These are phyloP conservation scores for Berkeleyomyces rouxiae DNA, from an alignment of 2,329 filamentous ascomycete species.

Conservation along the genomic window DNA sequence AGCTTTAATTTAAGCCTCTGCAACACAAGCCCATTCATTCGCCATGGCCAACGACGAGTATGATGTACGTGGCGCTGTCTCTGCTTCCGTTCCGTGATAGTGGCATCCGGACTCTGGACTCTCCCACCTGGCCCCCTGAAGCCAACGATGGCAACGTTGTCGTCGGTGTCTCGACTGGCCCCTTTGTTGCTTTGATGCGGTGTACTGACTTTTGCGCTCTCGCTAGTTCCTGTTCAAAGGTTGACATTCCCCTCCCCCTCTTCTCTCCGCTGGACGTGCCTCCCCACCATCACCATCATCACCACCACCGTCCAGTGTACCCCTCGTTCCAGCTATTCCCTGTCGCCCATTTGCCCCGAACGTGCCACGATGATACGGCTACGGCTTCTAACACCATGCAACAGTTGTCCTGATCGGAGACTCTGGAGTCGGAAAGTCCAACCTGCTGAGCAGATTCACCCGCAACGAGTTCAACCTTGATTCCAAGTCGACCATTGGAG, in stretches of 20 bases:
- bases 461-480: conserved; percentile 99
- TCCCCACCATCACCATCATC: not conserved
- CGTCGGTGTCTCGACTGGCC: not conserved
- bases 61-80: conserved; percentile 47
- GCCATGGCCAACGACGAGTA: conserved; percentile 99
- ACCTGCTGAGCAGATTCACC: conserved; percentile 97
- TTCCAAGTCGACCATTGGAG: conserved; percentile 98
- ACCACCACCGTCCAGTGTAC: not conserved
- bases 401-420: conserved; percentile 96
- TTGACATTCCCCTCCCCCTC: conserved; percentile 25
- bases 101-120: conserved; percentile 16
- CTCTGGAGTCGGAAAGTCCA: conserved; percentile 98
- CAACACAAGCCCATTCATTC: conserved; percentile 17
- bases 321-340: conserved; percentile 11
- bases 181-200: conserved; percentile 14
- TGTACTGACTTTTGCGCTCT: conserved; percentile 1
- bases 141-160: not conserved
- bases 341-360: conserved; percentile 9
- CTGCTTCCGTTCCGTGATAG: conserved; percentile 14
- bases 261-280: conserved; percentile 8
- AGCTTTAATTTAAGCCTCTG: not conserved
- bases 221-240: conserved; percentile 96
- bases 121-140: conserved; percentile 17
- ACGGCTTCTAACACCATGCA: conserved; percentile 18
- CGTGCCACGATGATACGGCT: conserved; percentile 4